phyloP scores from a whole-genome alignment of 129 eudicot species.

The Lonicera japonica region DNA sequence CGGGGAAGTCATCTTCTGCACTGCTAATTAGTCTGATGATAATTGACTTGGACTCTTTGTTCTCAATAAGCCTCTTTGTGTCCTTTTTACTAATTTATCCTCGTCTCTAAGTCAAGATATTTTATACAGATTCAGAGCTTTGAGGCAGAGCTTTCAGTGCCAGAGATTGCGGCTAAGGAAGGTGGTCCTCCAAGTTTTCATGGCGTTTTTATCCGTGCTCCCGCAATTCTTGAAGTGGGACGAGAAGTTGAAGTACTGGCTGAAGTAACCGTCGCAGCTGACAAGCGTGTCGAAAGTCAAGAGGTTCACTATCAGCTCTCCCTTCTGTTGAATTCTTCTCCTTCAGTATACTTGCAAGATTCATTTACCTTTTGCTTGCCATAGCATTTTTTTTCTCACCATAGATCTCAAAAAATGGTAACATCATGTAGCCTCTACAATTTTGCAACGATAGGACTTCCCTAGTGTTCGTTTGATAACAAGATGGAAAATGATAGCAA shows the following conservation, averaged over 20 bases:
- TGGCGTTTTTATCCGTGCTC: slow-evolving; percentile 92
- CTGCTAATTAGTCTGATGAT: too few species aligned
- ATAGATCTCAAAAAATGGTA: too few species aligned
- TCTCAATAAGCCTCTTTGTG: not conserved
- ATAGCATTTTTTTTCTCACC: too few species aligned
- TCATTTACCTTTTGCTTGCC: too few species aligned
- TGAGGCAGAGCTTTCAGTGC: slow-evolving; percentile 73
- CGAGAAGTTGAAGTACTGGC: slow-evolving; percentile 86
- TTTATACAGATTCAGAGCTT: slow-evolving; percentile 73
- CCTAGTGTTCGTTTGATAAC: too few species aligned
- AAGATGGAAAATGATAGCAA: too few species aligned
- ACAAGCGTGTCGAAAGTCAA: slow-evolving; percentile 26
- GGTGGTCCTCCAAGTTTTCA: slow-evolving; percentile 92
- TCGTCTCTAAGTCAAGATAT: not conserved
- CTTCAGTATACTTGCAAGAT: too few species aligned
- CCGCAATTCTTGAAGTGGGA: slow-evolving; percentile 91
- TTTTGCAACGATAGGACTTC: too few species aligned
- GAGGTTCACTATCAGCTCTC: slow-evolving; percentile 32
- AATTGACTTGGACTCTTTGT: not conserved
- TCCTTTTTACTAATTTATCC: not conserved
- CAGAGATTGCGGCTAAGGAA: slow-evolving; percentile 65
- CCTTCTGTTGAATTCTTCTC: too few species aligned
- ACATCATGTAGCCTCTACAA: too few species aligned
- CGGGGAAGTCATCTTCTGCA: too few species aligned
- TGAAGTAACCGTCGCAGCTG: slow-evolving; percentile 44